Base-by-base conservation (phyloP, 2,329 filamentous ascomycete genomes). In the Pezizomycotina sp. region DNA sequence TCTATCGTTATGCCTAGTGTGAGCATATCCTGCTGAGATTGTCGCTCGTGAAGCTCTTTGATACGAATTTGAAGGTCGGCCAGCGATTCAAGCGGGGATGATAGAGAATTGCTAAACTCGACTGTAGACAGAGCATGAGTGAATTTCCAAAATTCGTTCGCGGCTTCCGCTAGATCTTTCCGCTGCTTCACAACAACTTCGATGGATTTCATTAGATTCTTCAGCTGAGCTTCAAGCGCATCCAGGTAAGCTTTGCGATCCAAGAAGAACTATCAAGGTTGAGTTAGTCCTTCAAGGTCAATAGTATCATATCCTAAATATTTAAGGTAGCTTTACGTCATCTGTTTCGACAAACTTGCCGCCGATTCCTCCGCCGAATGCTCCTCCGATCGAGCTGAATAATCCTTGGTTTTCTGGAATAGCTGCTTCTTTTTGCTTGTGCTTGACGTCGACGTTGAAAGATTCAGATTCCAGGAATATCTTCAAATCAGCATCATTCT, bases 1-100 rank as follows among this genome's bases (percentile, higher is more conserved):
- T 98, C 89, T 46, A 98, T 84, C 27, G 92, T 92, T 53, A 95
- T 95, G 23, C 89, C 89, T 47, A 98, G 74, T 0, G 89, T 98
- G 33, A 98, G 66, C 20, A 95, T 77, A 54, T 98, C 89, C 57
- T 98, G 89, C 60, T 93, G 83, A 7, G 89, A 89, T 58, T 98
- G 89, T 14, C 89, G 78, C 50, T 93, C 83, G 55, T 98, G 95
- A 1, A 98, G 71, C 52, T 98, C 89, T 41, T 78, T 74, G 48
- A 98, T 92, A 23, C 86, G 84, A 43, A 92, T 67, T 57, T 98
- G 89, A 2, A 98, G 68, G 50, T 93, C 84, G 2, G 86, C 92
- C 6, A 98, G 68, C 13, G 82, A 81, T 50, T 92, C 86, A 5
- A 98, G 65, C 1, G 89, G 89, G 0, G 76, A 79, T 0, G 86